Evolutionary conservation across 768 basidiomycete genomes (phyloP), one percentile per base, ranked within the genome.

Genomic region (Podaxis sp.): DNA sequence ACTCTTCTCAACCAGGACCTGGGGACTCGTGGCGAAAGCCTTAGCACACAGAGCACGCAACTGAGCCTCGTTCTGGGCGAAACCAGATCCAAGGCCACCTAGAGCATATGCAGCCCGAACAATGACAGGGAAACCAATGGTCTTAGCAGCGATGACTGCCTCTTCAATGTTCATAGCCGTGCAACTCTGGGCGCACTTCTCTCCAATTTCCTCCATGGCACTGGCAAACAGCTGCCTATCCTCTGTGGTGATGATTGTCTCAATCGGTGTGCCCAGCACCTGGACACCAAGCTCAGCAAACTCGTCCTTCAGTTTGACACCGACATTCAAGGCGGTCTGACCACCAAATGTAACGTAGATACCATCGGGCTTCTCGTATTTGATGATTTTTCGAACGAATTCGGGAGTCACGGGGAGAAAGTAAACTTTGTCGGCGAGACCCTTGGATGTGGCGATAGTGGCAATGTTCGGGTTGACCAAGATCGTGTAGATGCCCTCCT

Each of bases 301-400:
- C 73, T 98, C 96, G 73, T 98, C 95, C 79, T 96, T 96, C 73
- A 99, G 88, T 76, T 93, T 93, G 77, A 99, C 91, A 63, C 96
- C 96, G 55, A 99, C 96, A 66, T 91, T 93, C 62, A 98, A 79
- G 5, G 97, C 96, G 4, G 96, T 98, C 77, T 98, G 97, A 14
- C 96, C 97, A 68, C 96, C 97, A 64, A 98, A 99, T 0, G 97
- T 98, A 61, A 95, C 93, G 71, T 98, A 98, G 71, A 98, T 99
- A 53, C 97, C 97, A 69, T 98, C 96, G 1, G 97, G 97, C 71
- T 94, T 92, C 82, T 99, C 97, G 77, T 91, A 97, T 76, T 94
- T 90, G 82, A 99, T 97, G 76, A 99, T 90, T 77, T 95, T 97
- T 72, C 90, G 89, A 60, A 98, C 95, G 67, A 97, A 98, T 63